Base-by-base conservation (phyloP, 1,284 basidiomycete species). In the Bondarzewia mesenterica region DNA sequence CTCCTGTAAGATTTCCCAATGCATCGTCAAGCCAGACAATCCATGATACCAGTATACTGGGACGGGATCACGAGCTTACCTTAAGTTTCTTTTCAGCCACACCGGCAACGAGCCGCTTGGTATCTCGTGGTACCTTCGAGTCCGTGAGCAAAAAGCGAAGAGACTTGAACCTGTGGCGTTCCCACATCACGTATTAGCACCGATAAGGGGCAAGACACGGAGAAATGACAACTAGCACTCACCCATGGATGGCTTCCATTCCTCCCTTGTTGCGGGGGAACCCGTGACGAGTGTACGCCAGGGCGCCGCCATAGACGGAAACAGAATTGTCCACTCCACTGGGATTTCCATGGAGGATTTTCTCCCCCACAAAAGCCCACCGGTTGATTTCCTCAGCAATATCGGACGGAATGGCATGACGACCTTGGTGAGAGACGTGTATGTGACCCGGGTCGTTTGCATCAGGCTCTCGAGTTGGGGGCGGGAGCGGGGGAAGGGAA, bases 281-380 rank as follows among this genome's bases (percentile, higher is more conserved):
- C 23, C 88, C 84, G 51, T 88, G 75, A 45, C 90, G 82, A 5
- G 87, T 90, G 66, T 96, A 99, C 21, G 87, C 82, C 54, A 99
- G 75, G 18, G 93, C 96, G 43, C 96, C 95, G 16, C 96, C 96
- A 60, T 87, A 90, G 1, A 93, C 89, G 7, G 92, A 79, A 27
- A 98, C 92, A 15, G 93, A 89, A 65, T 99, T 99, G 66, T 99
- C 96, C 27, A 99, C 90, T 18, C 96, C 96, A 50, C 91, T 95
- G 1, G 96, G 96, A 60, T 93, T 99, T 3, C 96, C 96, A 63
- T 99, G 96, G 46, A 98, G 72, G 32, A 99, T 89, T 67, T 98
- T 98, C 69, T 99, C 96, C 5, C 88, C 80, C 43, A 97, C 71
- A 68, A 97, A 99, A 16, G 96, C 93, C 85, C 93, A 98, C 42